Evolutionary conservation across 345 rosid genomes (phyloP).

Genomic region (Salix arbutifolia): DNA sequence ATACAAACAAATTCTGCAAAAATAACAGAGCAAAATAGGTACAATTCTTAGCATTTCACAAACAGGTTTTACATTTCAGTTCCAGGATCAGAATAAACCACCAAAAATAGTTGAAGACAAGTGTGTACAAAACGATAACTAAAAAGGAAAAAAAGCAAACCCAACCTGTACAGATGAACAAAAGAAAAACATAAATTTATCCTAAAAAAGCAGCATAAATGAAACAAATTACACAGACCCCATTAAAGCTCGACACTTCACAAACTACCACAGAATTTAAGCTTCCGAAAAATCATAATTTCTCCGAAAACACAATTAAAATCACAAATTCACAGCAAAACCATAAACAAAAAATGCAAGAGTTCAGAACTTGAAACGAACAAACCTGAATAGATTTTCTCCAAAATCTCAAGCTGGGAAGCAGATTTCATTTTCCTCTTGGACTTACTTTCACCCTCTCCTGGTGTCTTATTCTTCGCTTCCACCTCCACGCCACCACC

Average conservation of each 20-base stretch:
- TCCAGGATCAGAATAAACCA: neutral
- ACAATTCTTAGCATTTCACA: neutral
- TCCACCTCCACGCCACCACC: constrained; percentile 40
- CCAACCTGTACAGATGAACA: neutral
- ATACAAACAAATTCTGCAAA: neutral
- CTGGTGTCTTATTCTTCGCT: constrained; percentile 52
- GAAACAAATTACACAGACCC: neutral
- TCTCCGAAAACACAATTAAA: neutral
- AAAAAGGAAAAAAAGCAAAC: neutral
- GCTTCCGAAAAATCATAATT: neutral
- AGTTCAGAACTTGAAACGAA: neutral
- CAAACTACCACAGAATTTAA: neutral
- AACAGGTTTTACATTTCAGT: neutral
- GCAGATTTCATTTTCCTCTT: constrained; percentile 93
- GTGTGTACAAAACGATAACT: too few relatives aligned
- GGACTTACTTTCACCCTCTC: constrained; percentile 56
- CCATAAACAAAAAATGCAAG: neutral
- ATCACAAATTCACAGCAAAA: neutral
- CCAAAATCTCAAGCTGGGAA: constrained; percentile 79
- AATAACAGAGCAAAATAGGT: neutral
- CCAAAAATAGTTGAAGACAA: neutral
- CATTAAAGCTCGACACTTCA: neutral
- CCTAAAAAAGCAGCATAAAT: neutral
- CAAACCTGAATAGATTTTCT: constrained; percentile 70
- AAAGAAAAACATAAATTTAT: too few relatives aligned